Conservation (phyloP, 768 basidiomycete species). For the Hygrophorus russula region DNA sequence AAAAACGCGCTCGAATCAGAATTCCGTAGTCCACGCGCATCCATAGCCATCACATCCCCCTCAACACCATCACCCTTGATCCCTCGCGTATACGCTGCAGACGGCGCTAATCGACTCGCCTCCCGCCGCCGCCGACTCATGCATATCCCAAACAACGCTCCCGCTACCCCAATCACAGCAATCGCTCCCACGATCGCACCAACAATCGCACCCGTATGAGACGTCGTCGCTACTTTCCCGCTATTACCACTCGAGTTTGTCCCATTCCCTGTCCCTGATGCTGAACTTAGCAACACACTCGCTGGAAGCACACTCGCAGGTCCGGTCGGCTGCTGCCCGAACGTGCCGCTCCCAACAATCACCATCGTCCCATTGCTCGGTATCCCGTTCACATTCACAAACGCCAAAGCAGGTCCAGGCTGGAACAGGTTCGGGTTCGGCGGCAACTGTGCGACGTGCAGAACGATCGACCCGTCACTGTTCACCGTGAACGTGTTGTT, state of each 20-base stretch:
- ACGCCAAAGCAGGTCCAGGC: conserved; percentile 67
- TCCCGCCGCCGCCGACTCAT: conserved; percentile 41
- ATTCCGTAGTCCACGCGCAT: conserved; percentile 24
- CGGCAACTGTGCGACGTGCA: conserved; percentile 76
- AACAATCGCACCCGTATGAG: conserved; percentile 33
- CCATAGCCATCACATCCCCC: conserved; percentile 13
- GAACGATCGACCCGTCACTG: conserved; percentile 58
- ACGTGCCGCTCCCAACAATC: conserved; percentile 54
- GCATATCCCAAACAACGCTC: conserved; percentile 41
- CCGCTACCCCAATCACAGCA: conserved; percentile 38
- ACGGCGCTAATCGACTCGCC: conserved; percentile 11
- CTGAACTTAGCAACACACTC: conserved; percentile 33
- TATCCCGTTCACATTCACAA: conserved; percentile 64
- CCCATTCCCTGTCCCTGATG: conserved; percentile 19
- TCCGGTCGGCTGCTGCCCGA: conserved; percentile 46
- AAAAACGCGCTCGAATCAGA: conserved; percentile 64
- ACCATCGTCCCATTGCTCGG: conserved; percentile 59
- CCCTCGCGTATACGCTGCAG: conserved; percentile 12
- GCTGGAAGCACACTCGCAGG: conserved; percentile 35
- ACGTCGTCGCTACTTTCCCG: conserved; percentile 10
- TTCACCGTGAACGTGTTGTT: conserved; percentile 68
- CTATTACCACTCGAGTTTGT: conserved; percentile 4
- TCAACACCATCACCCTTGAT: conserved; percentile 15
- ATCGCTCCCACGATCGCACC: conserved; percentile 43
- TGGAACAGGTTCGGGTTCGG: conserved; percentile 80